A percentile compares a stretch with the other conserved stretches of the same genome.
phyloP scores from a whole-genome alignment of 2,329 filamentous ascomycete species.

The Clonostachys sp. region DNA sequence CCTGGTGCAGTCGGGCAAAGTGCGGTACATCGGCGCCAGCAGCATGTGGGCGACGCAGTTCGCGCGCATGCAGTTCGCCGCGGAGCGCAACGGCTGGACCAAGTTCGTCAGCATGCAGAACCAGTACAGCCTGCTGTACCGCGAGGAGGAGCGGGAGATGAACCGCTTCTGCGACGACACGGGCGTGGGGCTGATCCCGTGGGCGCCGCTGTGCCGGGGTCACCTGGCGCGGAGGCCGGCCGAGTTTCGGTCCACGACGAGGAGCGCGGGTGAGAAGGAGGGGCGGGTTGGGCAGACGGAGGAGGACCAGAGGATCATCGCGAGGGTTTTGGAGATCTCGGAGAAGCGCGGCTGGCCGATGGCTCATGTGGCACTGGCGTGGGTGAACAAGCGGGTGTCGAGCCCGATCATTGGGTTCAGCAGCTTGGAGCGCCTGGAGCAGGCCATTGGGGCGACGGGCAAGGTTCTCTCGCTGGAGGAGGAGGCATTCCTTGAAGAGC shows the following conservation, averaged over 20 bases:
- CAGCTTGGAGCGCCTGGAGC: slow-evolving; percentile 52
- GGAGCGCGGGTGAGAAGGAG: slow-evolving; percentile 24
- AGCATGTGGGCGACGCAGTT: slow-evolving; percentile 44
- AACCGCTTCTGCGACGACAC: slow-evolving; percentile 34
- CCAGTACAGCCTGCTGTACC: slow-evolving; percentile 46
- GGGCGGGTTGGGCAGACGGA: slow-evolving; percentile 2
- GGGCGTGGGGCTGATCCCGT: slow-evolving; percentile 33
- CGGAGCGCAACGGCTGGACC: slow-evolving; percentile 48
- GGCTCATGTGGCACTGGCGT: slow-evolving; percentile 60
- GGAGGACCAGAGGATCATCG: slow-evolving; percentile 3
- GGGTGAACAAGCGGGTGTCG: slow-evolving; percentile 48
- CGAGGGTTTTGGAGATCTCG: slow-evolving; percentile 43
- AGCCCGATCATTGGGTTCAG: slow-evolving; percentile 60
- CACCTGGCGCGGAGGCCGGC: slow-evolving; percentile 18
- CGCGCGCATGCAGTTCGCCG: slow-evolving; percentile 42
- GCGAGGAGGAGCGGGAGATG: slow-evolving; percentile 51
- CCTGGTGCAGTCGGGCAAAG: slow-evolving; percentile 50
- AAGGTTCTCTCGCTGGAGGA: slow-evolving; percentile 52
- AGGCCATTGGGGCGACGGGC: slow-evolving; percentile 54
- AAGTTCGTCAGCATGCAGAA: slow-evolving; percentile 56
- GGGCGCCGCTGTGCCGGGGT: slow-evolving; percentile 12
- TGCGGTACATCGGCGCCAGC: slow-evolving; percentile 45
- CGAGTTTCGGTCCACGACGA: slow-evolving; percentile 8
- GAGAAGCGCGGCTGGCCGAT: slow-evolving; percentile 54
- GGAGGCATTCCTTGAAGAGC: slow-evolving; percentile 55